A percentile compares a stretch with the other conserved stretches of the same genome.
phyloP scores from a whole-genome alignment of 177 flowering plant species.

The Telopea speciosissima region DNA sequence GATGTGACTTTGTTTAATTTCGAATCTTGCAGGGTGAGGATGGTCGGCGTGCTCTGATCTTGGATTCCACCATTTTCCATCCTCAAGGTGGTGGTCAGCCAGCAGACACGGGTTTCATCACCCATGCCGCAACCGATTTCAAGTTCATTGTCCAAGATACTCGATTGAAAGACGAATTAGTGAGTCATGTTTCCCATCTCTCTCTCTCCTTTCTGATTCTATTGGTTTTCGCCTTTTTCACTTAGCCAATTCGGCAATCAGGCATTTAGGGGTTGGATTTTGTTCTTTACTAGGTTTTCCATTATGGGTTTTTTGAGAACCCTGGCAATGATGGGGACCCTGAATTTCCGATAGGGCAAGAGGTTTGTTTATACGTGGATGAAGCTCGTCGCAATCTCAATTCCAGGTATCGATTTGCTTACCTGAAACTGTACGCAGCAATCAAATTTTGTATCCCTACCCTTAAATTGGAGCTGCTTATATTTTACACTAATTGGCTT shows the following conservation, averaged over 20 bases:
- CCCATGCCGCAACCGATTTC: constrained; percentile 22
- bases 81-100: constrained; percentile 98
- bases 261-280: background rate
- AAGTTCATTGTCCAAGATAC: constrained; percentile 72
- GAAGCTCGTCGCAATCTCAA: constrained; percentile 57
- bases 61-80: constrained; percentile 79
- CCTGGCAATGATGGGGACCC: constrained; percentile 21
- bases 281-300: constrained; percentile 45
- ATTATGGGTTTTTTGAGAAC: constrained; percentile 53
- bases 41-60: constrained; percentile 47
- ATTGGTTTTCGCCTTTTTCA: too few relatives aligned
- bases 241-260: too few relatives aligned
- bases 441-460: background rate
- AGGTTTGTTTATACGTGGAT: constrained; percentile 53
- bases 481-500: too few relatives aligned
- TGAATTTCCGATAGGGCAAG: constrained; percentile 33
- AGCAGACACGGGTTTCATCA: constrained; percentile 58
- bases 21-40: constrained; percentile 41
- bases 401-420: constrained; percentile 45
- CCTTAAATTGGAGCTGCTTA: background rate
- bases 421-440: background rate
- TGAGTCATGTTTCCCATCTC: constrained; percentile 14
- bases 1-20: background rate
- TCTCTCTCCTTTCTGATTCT: background rate
- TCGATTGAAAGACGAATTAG: constrained; percentile 65